A percentile compares a stretch with the other conserved stretches of the same genome.
phyloP scores from a whole-genome alignment of 768 basidiomycete genomes.

The Termitomyces sp. region DNA sequence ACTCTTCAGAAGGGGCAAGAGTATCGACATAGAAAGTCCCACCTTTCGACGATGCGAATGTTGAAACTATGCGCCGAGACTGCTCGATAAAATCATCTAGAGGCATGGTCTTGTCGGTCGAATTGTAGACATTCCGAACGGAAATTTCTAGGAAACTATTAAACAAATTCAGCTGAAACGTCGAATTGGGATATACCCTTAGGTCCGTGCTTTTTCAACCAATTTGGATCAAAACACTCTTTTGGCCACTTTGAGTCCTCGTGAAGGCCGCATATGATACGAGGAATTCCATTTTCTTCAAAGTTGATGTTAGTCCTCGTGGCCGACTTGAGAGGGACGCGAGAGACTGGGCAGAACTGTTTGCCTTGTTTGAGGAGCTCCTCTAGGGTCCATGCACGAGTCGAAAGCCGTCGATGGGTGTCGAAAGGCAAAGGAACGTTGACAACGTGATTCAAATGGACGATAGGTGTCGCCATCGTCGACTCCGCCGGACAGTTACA shows the following conservation, averaged over 20 bases:
- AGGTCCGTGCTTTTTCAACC: slow-evolving; percentile 42
- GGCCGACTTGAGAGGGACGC: slow-evolving; percentile 34
- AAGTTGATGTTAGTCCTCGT: slow-evolving; percentile 37
- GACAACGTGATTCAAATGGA: background rate
- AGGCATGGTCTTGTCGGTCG: slow-evolving; percentile 50
- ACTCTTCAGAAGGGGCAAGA: background rate
- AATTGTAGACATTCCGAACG: slow-evolving; percentile 64
- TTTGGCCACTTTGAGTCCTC: slow-evolving; percentile 53
- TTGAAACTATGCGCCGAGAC: slow-evolving; percentile 32
- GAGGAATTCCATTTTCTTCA: slow-evolving; percentile 53
- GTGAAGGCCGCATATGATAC: slow-evolving; percentile 65
- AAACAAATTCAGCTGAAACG: background rate
- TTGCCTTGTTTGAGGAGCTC: slow-evolving; percentile 20
- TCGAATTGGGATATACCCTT: slow-evolving; percentile 17
- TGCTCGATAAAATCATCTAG: slow-evolving; percentile 52
- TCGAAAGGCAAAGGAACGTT: background rate
- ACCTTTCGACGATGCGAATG: slow-evolving; percentile 40
- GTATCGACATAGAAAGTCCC: slow-evolving; percentile 6
- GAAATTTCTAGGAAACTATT: slow-evolving; percentile 41
- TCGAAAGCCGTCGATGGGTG: slow-evolving; percentile 1
- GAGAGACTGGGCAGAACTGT: slow-evolving; percentile 30
- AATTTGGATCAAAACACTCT: slow-evolving; percentile 54
- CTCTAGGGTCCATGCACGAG: slow-evolving; percentile 49
- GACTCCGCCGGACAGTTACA: background rate
- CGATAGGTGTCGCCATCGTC: background rate